Percentiles rank a stretch among this genome's conserved stretches.
Conservation (phyloP, 345 rosid species). For the Boechera divaricarpa region DNA sequence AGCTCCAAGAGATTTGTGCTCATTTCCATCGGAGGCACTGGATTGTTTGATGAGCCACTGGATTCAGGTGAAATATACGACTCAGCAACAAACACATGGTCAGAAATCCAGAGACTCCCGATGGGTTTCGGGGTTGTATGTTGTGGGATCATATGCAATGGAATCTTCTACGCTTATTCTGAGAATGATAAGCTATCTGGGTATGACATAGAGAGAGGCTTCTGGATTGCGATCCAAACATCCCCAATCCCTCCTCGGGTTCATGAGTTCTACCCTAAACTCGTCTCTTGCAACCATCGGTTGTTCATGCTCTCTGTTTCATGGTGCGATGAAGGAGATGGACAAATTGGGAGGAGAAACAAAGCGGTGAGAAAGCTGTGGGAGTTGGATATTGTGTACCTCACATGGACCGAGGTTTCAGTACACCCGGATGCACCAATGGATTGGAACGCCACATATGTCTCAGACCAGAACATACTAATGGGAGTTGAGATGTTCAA, state of each 20-base stretch:
- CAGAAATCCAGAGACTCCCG: slow-evolving; percentile 82
- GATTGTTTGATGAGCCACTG: slow-evolving; percentile 82
- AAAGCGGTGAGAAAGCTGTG: slow-evolving; percentile 94
- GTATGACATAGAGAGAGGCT: slow-evolving; percentile 88
- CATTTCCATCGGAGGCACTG: slow-evolving; percentile 83
- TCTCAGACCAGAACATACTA: slow-evolving; percentile 65
- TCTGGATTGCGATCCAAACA: slow-evolving; percentile 84
- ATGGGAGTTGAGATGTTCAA: slow-evolving; percentile 98
- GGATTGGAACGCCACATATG: slow-evolving; percentile 98
- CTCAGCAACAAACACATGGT: slow-evolving; percentile 80
- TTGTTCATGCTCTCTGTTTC: slow-evolving; percentile 92
- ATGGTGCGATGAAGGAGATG: slow-evolving; percentile 95
- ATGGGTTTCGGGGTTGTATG: slow-evolving; percentile 73
- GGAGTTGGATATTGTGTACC: slow-evolving; percentile 92
- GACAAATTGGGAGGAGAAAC: slow-evolving; percentile 93
- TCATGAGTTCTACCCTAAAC: slow-evolving; percentile 89
- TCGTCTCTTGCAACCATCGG: slow-evolving; percentile 74
- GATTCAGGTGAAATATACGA: slow-evolving; percentile 98
- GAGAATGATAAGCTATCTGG: slow-evolving; percentile 91
- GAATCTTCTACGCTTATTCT: slow-evolving; percentile 86
- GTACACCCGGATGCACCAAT: slow-evolving; percentile 99
- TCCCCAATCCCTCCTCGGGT: slow-evolving; percentile 89
- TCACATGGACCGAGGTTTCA: slow-evolving; percentile 78
- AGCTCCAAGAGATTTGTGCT: slow-evolving; percentile 65
- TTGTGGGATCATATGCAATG: slow-evolving; percentile 81